These are phyloP conservation scores for Exophiala lecanii-corni DNA, from an alignment of 2,329 filamentous ascomycete genomes.

Conservation along the genomic window DNA sequence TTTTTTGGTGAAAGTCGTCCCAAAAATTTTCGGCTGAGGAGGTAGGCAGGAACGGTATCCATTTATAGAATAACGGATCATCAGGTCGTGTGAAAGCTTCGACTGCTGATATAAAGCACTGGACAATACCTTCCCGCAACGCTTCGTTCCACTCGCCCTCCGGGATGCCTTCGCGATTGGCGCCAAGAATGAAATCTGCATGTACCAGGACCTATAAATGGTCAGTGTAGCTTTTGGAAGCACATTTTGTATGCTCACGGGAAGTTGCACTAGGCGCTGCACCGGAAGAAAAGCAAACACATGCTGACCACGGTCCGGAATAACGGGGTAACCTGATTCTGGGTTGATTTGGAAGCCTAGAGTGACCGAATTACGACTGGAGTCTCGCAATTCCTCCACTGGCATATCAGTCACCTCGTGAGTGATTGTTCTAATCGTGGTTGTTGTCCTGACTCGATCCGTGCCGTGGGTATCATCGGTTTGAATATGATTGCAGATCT, in stretches of 20 bases:
- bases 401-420: conserved; percentile 8
- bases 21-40: conserved; percentile 11
- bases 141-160: conserved; percentile 8
- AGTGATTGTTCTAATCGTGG: conserved; percentile 1
- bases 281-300: conserved; percentile 18
- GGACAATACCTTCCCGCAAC: conserved; percentile 3
- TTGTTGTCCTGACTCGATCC: conserved; percentile 4
- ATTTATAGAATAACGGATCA: conserved; percentile 8
- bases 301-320: conserved; percentile 8
- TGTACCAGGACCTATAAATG: conserved; percentile 10
- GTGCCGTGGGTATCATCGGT: conserved; percentile 7
- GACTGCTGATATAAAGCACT: conserved; percentile 4
- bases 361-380: too few relatives aligned
- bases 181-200: conserved; percentile 10
- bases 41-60: conserved; percentile 14
- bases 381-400: too few relatives aligned
- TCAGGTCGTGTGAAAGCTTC: background rate
- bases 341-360: conserved; percentile 13
- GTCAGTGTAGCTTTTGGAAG: background rate
- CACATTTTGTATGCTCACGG: conserved; percentile 1
- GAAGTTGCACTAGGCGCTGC: conserved; percentile 3
- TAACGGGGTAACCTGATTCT: conserved; percentile 4
- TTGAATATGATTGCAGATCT: conserved; percentile 3
- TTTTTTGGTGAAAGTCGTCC: conserved; percentile 5
- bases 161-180: conserved; percentile 5